Percentiles rank a stretch among this genome's conserved stretches.
Conservation (phyloP, 768 basidiomycete species). For the Hydnomerulius pinastri region DNA sequence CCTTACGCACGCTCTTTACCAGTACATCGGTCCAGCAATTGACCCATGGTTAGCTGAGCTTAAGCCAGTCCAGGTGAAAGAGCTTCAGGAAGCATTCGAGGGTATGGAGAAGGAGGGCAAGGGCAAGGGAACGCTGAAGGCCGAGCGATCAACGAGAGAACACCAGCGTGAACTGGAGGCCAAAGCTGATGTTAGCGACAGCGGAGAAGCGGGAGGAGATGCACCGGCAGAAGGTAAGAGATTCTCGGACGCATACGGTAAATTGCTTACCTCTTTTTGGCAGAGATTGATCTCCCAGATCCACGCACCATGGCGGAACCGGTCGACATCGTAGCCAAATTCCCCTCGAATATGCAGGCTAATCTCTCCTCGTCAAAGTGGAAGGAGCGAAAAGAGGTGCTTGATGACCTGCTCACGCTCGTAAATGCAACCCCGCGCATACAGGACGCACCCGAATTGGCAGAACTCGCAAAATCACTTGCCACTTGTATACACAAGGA, state of each 20-base stretch:
- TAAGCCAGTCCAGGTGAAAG: constrained; percentile 96
- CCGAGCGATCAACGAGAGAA: constrained; percentile 74
- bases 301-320: constrained; percentile 80
- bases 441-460: constrained; percentile 76
- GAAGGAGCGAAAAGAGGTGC: constrained; percentile 94
- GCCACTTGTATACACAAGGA: constrained; percentile 83
- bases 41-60: constrained; percentile 85
- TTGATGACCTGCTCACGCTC: constrained; percentile 78
- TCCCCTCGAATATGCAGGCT: constrained; percentile 74
- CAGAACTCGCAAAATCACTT: constrained; percentile 73
- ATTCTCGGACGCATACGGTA: background rate
- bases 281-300: constrained; percentile 64
- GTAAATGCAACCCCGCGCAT: constrained; percentile 73
- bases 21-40: constrained; percentile 82
- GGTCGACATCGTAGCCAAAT: constrained; percentile 72
- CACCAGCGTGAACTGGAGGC: constrained; percentile 72
- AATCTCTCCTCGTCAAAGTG: constrained; percentile 89
- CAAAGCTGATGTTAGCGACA: constrained; percentile 38
- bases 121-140: constrained; percentile 80
- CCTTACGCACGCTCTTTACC: constrained; percentile 77
- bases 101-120: constrained; percentile 80
- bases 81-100: constrained; percentile 90
- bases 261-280: constrained; percentile 11
- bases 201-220: constrained; percentile 40
- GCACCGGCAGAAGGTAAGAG: constrained; percentile 54